Evolutionary conservation across 2,329 filamentous ascomycete species (phyloP), one percentile per base, ranked within the genome.

Genomic region (Pseudomassariella vexata): DNA sequence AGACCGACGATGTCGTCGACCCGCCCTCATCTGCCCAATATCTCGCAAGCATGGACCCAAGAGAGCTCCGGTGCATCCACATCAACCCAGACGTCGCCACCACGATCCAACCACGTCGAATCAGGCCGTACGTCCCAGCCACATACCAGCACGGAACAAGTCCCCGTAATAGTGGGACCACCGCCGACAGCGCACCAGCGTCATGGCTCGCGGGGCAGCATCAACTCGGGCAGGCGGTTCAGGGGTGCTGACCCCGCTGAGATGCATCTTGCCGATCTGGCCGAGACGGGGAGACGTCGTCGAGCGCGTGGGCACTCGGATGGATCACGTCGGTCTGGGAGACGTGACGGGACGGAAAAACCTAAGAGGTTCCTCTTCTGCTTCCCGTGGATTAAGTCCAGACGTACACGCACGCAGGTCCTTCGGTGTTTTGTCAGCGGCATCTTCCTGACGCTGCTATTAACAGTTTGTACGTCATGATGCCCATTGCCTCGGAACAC

Each of bases 381-480:
- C 47, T 65, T 75, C 34, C 71, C 75, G 4, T 69, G 68, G 58
- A 52, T 79, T 31, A 65, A 66, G 47, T 76, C 76, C 24, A 57
- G 58, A 28, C 65, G 62, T 31, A 62, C 76, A 37, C 68, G 76
- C 22, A 55, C 62, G 22, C 73, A 77, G 41, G 66, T 80, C 23
- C 48, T 81, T 34, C 68, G 69, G 19, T 80, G 74, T 48, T 66
- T 82, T 16, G 68, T 85, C 6, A 83, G 83, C 5, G 82, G 80
- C 1, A 39, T 72, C 5, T 74, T 85, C 35, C 55, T 85, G 8
- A 52, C 71, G 5, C 50, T 70, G 19, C 63, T 82, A 28, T 51
- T 86, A 24, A 59, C 72, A 32, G 66, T 83, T 21, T 89, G 83
- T 87, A 70, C 62, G 80, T 68, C 19, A n/a, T n/a, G n/a, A n/a